Percentiles rank a stretch among this genome's conserved stretches.
phyloP scores from a whole-genome alignment of 768 basidiomycete genomes.

The Trametopsis cervina region DNA sequence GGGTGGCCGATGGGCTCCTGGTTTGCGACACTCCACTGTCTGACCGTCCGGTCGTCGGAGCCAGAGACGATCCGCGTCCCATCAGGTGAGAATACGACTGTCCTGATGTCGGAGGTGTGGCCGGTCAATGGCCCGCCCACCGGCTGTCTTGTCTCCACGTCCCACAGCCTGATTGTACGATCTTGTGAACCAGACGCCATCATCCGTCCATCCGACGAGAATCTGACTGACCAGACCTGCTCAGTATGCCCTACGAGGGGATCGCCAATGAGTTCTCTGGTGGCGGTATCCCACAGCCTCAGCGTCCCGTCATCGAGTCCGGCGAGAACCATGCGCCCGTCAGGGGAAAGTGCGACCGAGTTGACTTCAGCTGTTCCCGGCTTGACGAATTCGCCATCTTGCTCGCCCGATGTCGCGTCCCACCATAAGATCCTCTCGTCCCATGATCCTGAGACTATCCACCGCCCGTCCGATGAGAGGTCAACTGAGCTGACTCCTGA shows the following conservation, averaged over 20 bases:
- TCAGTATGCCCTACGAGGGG: background rate
- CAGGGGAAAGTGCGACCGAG: conserved; percentile 16
- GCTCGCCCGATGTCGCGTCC: conserved; percentile 14
- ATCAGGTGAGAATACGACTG: conserved; percentile 17
- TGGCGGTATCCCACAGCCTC: no score
- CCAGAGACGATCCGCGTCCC: no score
- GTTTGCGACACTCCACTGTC: conserved; percentile 18
- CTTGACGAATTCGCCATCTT: conserved; percentile 4
- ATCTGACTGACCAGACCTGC: background rate
- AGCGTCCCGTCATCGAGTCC: background rate
- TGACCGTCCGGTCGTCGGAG: conserved; percentile 17
- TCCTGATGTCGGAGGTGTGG: conserved; percentile 8
- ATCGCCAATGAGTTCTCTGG: background rate
- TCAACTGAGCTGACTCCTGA: background rate
- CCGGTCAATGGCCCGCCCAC: conserved; percentile 14
- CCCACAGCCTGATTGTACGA: conserved; percentile 15
- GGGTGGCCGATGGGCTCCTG: no score
- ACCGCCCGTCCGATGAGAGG: background rate
- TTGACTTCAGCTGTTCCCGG: no score
- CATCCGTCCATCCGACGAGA: background rate
- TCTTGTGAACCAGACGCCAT: conserved; percentile 20
- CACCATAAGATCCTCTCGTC: conserved; percentile 21
- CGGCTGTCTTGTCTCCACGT: conserved; percentile 11
- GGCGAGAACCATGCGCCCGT: no score
- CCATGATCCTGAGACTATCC: background rate